A percentile compares a stretch with the other conserved stretches of the same genome.
phyloP scores from a whole-genome alignment of 768 basidiomycete genomes.

The Lentinula aciculospora region DNA sequence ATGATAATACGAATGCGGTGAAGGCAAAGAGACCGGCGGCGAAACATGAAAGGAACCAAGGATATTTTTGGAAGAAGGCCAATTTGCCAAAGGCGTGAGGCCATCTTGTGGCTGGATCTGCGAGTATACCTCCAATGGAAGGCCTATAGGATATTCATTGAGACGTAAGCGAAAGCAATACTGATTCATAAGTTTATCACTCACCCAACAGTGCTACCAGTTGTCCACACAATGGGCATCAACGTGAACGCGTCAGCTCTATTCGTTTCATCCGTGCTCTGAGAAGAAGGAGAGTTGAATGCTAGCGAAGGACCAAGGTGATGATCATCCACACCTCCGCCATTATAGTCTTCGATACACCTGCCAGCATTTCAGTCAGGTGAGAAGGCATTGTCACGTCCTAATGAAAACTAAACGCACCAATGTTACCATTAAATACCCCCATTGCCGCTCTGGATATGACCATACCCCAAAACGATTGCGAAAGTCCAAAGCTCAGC shows the following conservation, averaged over 20 bases:
- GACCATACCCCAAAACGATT: constrained; percentile 18
- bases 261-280: constrained; percentile 23
- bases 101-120: constrained; percentile 22
- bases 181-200: not conserved
- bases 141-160: constrained; percentile 12
- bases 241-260: constrained; percentile 20
- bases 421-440: constrained; percentile 27
- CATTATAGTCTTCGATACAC: constrained; percentile 23
- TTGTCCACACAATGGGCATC: constrained; percentile 24
- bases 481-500: constrained; percentile 23
- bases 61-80: constrained; percentile 20
- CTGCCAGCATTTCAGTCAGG: not conserved
- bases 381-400: not conserved
- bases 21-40: constrained; percentile 19
- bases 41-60: constrained; percentile 31
- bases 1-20: constrained; percentile 15
- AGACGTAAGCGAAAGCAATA: not conserved
- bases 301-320: not conserved
- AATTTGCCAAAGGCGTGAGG: constrained; percentile 19
- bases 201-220: constrained; percentile 21
- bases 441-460: constrained; percentile 19
- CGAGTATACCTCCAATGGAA: constrained; percentile 25
- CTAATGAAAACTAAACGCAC: constrained; percentile 1
- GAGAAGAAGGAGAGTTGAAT: not conserved
- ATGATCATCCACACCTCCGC: constrained; percentile 23